Base-by-base conservation (phyloP, 495 filamentous ascomycete genomes). In the Cenococcum geophilum region DNA sequence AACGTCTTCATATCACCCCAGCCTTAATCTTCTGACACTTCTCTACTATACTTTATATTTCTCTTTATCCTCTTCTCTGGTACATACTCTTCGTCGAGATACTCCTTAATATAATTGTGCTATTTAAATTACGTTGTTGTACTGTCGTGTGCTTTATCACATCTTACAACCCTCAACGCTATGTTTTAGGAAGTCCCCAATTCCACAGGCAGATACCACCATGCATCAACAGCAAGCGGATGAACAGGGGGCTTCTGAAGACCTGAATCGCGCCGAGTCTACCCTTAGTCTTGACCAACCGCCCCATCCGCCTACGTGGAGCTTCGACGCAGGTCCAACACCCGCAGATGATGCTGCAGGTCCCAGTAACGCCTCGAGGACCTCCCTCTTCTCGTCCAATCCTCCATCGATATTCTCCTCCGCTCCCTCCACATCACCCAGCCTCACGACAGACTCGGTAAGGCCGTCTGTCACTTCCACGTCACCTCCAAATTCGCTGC, bases 321-420 rank as follows among this genome's bases (percentile, higher is more conserved):
- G 69, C 60, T 52, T 70, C 65, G 18, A 54, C 32, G 14, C 18
- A 8, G 23, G 23, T 6, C 12, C 40, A 16, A 27, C 32, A 20
- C 67, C 18, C 59, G 52, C 49, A 53, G 64, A 35, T 62, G 48
- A 52, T 10, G 25, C 49, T 16, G 40, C 40, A 18, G 49, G 49
- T 23, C 49, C 49, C 49, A 52, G 21, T 63, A 74, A 68, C 49
- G 70, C 71, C 12, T 70, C 72, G 18, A 67, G 58, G 40, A 64
- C 71, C 12, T 74, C 73, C 18, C 74, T 75, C 55, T 74, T 75
- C 63, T 68, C 72, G n/a, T 71, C 72, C 5, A 72, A 72, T 25
- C 72, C 72, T 45, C 72, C 72, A 4, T 52, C 49, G 23, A 52
- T 23, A 25, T 52, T 23, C 49, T 27, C 49, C 8, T 52, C 49